Percentiles rank a stretch among this genome's conserved stretches.
Conservation (phyloP, 495 filamentous ascomycete species). For the Penicillium chermesinum region DNA sequence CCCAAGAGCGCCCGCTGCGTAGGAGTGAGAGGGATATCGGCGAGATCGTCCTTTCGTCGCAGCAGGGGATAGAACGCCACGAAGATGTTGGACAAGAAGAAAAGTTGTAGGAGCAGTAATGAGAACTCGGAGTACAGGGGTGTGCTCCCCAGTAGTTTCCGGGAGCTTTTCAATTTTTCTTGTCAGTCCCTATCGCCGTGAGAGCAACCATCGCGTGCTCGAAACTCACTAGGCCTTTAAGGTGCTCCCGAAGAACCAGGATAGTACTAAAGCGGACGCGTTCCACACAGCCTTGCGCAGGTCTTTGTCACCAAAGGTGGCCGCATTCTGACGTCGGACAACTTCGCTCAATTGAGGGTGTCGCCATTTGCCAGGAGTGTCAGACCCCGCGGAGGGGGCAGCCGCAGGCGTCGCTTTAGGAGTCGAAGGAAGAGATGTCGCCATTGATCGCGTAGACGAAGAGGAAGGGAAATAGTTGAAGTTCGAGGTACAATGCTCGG, state of each 20-base stretch:
- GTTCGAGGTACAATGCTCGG: background rate
- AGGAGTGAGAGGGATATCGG: constrained; percentile 88
- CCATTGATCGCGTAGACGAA: constrained; percentile 25
- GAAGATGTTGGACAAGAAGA: constrained; percentile 62
- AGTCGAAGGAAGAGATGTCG: constrained; percentile 48
- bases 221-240: constrained; percentile 35
- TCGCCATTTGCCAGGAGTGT: constrained; percentile 74
- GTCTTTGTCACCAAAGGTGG: constrained; percentile 67
- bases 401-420: constrained; percentile 53
- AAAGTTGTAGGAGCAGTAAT: constrained; percentile 48
- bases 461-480: background rate
- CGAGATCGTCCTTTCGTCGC: constrained; percentile 64
- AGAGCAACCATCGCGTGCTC: background rate
- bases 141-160: constrained; percentile 18
- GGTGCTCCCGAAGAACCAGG: constrained; percentile 35
- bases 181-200: constrained; percentile 2
- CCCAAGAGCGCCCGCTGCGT: constrained; percentile 81
- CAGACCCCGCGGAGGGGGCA: constrained; percentile 44
- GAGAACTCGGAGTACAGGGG: constrained; percentile 30
- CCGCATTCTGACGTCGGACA: constrained; percentile 62
- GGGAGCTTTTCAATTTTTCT: constrained; percentile 13
- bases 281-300: constrained; percentile 63
- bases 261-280: constrained; percentile 46
- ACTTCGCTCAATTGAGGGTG: constrained; percentile 82
- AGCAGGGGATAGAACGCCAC: constrained; percentile 64